Conservation (phyloP, 2,329 filamentous ascomycete species). For the Raffaelea arxii region DNA sequence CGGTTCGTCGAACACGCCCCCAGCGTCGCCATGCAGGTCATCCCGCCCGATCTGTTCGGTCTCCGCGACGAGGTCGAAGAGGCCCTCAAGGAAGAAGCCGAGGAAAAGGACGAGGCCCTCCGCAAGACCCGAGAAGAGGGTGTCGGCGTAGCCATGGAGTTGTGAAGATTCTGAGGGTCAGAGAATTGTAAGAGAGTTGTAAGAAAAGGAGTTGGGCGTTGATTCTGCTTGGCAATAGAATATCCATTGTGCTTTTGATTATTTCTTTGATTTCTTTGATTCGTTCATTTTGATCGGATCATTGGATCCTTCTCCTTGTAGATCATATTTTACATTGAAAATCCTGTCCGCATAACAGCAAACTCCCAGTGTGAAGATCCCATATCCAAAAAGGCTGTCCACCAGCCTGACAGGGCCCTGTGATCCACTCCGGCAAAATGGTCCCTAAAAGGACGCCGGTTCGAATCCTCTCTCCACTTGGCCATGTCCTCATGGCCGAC, state of each 20-base stretch:
- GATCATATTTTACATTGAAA: too few species aligned
- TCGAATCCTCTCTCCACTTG: not conserved
- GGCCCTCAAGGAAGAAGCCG: constrained; percentile 52
- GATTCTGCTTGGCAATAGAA: not conserved
- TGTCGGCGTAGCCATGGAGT: constrained; percentile 47
- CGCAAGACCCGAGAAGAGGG: constrained; percentile 47
- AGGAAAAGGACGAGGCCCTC: constrained; percentile 45
- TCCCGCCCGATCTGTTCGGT: constrained; percentile 66
- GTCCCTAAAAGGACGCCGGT: not conserved
- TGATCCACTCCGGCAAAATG: too few species aligned
- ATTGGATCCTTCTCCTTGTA: not conserved
- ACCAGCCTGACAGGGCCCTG: too few species aligned
- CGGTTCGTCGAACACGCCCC: constrained; percentile 77
- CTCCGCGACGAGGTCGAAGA: constrained; percentile 62
- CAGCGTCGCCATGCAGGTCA: constrained; percentile 73
- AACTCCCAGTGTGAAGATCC: too few species aligned
- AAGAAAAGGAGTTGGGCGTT: not conserved
- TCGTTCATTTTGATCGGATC: not conserved
- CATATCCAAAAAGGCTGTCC: too few species aligned
- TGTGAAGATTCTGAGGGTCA: not conserved
- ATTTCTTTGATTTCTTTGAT: not conserved
- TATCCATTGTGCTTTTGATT: not conserved
- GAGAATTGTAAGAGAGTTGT: not conserved
- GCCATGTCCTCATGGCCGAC: too few species aligned
- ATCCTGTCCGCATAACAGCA: not conserved